Evolutionary conservation across 2,329 filamentous ascomycete genomes (phyloP).

Genomic region (Diplocarpon rosae): DNA sequence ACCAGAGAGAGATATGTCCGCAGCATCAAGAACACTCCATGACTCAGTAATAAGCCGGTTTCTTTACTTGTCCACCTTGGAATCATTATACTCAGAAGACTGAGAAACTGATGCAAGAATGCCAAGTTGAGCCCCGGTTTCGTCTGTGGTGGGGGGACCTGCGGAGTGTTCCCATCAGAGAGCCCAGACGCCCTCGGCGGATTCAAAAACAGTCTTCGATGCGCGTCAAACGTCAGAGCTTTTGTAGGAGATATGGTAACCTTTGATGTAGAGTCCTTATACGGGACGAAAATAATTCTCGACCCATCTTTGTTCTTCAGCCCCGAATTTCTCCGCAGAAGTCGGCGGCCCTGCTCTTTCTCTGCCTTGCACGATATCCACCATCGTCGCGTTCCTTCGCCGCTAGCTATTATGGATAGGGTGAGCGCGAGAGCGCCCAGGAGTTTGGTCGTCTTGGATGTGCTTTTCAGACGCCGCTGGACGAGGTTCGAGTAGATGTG

Average conservation of each 20-base stretch:
- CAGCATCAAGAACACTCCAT: constrained; percentile 80
- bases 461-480: constrained; percentile 44
- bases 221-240: constrained; percentile 88
- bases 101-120: constrained; percentile 93
- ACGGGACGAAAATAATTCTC: constrained; percentile 88
- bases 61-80: constrained; percentile 94
- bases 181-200: constrained; percentile 75
- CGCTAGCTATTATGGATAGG: constrained; percentile 66
- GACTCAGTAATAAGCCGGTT: constrained; percentile 77
- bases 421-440: constrained; percentile 66
- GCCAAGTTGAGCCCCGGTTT: constrained; percentile 92
- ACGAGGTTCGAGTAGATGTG: constrained; percentile 46
- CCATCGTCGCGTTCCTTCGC: constrained; percentile 69
- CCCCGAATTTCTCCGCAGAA: constrained; percentile 86
- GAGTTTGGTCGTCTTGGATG: constrained; percentile 61
- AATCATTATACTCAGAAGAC: constrained; percentile 94
- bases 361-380: constrained; percentile 66
- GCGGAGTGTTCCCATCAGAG: constrained; percentile 48
- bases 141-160: constrained; percentile 76
- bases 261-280: constrained; percentile 77
- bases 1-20: constrained; percentile 90
- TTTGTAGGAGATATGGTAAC: constrained; percentile 88
- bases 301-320: constrained; percentile 90
- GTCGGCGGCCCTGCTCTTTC: constrained; percentile 67
- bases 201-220: constrained; percentile 84